Evolutionary conservation across 495 filamentous ascomycete species (phyloP).

Genomic region (Talaromyces stipitatus): DNA sequence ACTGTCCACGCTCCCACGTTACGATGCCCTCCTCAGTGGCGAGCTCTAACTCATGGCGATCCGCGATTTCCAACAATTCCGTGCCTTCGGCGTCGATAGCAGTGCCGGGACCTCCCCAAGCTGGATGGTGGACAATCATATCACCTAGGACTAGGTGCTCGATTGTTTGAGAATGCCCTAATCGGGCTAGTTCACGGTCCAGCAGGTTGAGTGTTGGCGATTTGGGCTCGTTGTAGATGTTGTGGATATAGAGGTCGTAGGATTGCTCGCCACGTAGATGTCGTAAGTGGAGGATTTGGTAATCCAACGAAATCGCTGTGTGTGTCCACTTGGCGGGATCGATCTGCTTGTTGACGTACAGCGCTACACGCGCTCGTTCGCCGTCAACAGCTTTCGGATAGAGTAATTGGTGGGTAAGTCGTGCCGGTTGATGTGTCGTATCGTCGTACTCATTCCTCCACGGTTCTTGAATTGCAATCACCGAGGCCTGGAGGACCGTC

Average conservation of each 20-base stretch:
- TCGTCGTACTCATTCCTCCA: no score
- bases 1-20: not conserved
- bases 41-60: conserved; percentile 6
- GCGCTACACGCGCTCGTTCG: no score
- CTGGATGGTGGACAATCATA: no score
- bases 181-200: conserved; percentile 1
- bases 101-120: conserved; percentile 8
- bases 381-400: no score
- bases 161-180: not conserved
- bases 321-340: no score
- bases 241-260: no score
- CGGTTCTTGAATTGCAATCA: no score
- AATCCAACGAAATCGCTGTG: no score
- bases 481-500: no score
- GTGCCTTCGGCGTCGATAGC: conserved; percentile 4
- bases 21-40: conserved; percentile 1
- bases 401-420: no score
- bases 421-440: no score
- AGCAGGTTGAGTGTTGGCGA: not conserved
- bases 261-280: not conserved
- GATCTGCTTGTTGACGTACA: no score
- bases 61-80: conserved; percentile 3
- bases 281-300: not conserved
- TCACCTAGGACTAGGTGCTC: conserved; percentile 10
- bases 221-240: conserved; percentile 9